phyloP scores from a whole-genome alignment of 192 early-diverging fungal species.

The Thoreauomyces humboldtii region DNA sequence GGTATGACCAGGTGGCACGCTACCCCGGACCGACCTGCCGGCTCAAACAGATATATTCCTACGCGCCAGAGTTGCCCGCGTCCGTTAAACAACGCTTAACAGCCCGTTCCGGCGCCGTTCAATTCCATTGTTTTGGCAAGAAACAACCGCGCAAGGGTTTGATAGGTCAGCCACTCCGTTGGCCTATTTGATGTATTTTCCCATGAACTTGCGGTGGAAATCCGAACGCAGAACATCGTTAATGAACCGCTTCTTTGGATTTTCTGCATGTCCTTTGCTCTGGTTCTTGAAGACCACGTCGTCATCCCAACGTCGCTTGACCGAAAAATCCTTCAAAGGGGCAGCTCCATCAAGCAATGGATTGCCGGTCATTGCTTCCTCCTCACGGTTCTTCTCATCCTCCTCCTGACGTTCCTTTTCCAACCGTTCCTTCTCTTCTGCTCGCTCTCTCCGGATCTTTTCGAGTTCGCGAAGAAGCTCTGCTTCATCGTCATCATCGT shows the following conservation, averaged over 20 bases:
- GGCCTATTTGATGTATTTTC: constrained; percentile 59
- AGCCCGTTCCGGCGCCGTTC: no score
- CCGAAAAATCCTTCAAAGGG: constrained; percentile 62
- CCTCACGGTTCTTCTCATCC: constrained; percentile 56
- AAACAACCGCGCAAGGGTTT: no score
- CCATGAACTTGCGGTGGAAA: constrained; percentile 96
- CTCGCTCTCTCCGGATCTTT: constrained; percentile 91
- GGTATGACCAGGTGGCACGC: no score
- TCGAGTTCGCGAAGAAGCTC: constrained; percentile 67
- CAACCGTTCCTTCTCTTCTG: constrained; percentile 82
- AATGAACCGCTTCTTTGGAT: constrained; percentile 91
- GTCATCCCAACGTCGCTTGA: constrained; percentile 96
- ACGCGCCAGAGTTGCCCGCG: no score
- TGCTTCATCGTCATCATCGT: constrained; percentile 89
- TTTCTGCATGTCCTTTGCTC: constrained; percentile 79
- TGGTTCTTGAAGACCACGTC: constrained; percentile 99
- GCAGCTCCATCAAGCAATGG: constrained; percentile 68
- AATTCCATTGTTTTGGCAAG: no score
- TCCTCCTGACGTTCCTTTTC: constrained; percentile 66
- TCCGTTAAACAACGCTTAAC: no score
- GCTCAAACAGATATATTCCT: no score
- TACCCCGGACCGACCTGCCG: no score
- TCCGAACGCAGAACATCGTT: constrained; percentile 96
- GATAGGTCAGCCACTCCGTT: no score
- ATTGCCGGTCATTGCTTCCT: constrained; percentile 73